Percentiles rank a stretch among this genome's conserved stretches.
Conservation (phyloP, 2,329 filamentous ascomycete species). For the Berkeleyomyces rouxiae region DNA sequence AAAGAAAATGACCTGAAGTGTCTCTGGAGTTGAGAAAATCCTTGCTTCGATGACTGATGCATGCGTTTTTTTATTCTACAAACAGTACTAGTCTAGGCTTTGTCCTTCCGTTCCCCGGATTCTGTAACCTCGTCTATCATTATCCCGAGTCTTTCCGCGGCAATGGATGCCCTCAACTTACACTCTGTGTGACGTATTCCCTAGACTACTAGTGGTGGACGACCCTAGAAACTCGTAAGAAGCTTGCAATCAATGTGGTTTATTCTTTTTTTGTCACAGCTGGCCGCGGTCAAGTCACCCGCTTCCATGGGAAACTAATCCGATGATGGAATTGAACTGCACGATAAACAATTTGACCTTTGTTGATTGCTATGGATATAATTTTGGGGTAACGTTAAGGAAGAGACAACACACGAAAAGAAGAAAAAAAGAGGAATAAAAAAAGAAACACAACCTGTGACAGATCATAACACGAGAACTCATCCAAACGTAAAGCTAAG, state of each 20-base stretch:
- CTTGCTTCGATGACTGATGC: no score
- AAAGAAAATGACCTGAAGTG: no score
- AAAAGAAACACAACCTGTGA: background rate
- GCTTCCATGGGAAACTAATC: background rate
- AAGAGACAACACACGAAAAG: background rate
- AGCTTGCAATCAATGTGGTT: background rate
- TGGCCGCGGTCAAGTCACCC: background rate
- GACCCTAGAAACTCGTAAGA: no score
- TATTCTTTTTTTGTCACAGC: background rate
- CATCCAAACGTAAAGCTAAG: background rate
- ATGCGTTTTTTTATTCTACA: no score
- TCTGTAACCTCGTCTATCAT: background rate
- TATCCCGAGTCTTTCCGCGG: conserved; percentile 1
- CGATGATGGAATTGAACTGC: no score
- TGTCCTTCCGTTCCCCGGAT: background rate
- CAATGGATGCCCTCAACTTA: background rate
- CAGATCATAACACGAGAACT: background rate
- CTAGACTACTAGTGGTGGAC: background rate
- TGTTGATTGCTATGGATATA: background rate
- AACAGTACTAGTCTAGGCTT: no score
- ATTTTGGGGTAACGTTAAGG: background rate
- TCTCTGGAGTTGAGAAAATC: no score
- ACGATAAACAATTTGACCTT: background rate
- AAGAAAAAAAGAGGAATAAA: conserved; percentile 3
- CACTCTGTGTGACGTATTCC: background rate